Evolutionary conservation across 139 green algal species (phyloP).

Genomic region (Closterium sp.): DNA sequence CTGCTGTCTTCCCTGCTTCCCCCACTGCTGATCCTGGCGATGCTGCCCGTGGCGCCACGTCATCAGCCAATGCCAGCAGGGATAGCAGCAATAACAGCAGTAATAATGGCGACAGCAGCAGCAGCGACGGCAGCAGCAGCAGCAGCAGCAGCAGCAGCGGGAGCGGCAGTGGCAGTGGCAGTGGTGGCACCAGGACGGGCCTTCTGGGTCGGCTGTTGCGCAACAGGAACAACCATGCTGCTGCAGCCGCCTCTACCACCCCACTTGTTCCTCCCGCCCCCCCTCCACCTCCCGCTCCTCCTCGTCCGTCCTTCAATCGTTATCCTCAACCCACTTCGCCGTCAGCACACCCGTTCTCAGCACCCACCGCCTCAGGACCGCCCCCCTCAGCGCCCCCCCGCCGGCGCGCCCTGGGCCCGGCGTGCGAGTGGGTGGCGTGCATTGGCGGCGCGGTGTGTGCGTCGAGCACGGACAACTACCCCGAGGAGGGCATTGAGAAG

Average conservation of each 20-base stretch:
- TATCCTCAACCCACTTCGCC: too few species aligned
- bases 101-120: neutral
- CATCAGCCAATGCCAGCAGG: neutral
- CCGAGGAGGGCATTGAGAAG: conserved; percentile 9
- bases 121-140: neutral
- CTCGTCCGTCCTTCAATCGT: neutral
- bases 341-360: too few species aligned
- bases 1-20: too few species aligned
- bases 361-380: too few species aligned
- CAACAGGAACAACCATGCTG: neutral
- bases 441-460: conserved; percentile 1
- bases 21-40: too few species aligned
- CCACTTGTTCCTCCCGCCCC: too few species aligned
- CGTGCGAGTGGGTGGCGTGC: neutral
- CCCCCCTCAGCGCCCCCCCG: too few species aligned
- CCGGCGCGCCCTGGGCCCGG: neutral
- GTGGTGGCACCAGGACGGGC: neutral
- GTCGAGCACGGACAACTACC: conserved; percentile 12
- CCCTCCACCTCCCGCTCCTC: neutral
- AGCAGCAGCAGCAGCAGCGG: neutral
- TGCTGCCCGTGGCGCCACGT: neutral
- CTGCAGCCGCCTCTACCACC: neutral
- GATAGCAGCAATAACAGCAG: neutral
- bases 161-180: neutral
- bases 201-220: neutral